phyloP scores from a whole-genome alignment of 116 monocot genomes.

The Zostera marina region DNA sequence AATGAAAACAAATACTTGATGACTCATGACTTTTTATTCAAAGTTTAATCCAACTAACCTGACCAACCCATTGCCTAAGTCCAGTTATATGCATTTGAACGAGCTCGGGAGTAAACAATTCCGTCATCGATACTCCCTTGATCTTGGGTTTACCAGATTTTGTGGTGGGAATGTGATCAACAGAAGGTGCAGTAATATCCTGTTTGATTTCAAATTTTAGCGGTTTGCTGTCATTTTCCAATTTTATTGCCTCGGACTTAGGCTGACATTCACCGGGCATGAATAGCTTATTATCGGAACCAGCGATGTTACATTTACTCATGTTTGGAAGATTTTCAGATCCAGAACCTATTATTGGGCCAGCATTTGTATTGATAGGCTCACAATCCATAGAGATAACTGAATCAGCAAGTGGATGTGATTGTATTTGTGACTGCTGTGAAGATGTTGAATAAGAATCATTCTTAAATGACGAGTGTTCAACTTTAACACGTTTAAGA shows the following conservation, averaged over 20 bases:
- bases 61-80: slow-evolving; percentile 83
- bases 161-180: slow-evolving; percentile 23
- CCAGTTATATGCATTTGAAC: slow-evolving; percentile 63
- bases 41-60: slow-evolving; percentile 29
- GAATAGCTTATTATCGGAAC: slow-evolving; percentile 8
- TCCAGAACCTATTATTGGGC: slow-evolving; percentile 13
- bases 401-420: slow-evolving; percentile 9
- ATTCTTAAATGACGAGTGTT: slow-evolving; percentile 20
- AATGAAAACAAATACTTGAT: no score
- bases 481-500: slow-evolving; percentile 49
- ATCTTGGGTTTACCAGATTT: slow-evolving; percentile 93
- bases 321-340: slow-evolving; percentile 9
- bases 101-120: slow-evolving; percentile 96
- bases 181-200: slow-evolving; percentile 20
- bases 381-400: slow-evolving; percentile 14
- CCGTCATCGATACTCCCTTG: slow-evolving; percentile 92
- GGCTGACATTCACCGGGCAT: slow-evolving; percentile 9
- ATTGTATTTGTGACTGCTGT: slow-evolving; percentile 12
- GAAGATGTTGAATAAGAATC: slow-evolving; percentile 25
- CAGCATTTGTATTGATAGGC: slow-evolving; percentile 23
- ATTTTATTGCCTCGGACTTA: slow-evolving; percentile 14
- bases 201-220: slow-evolving; percentile 27
- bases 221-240: slow-evolving; percentile 24
- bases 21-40: no score
- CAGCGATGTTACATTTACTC: slow-evolving; percentile 10